Percentiles rank a stretch among this genome's conserved stretches.
phyloP scores from a whole-genome alignment of 2,329 filamentous ascomycete genomes.

The Purpureocillium lavendulum region DNA sequence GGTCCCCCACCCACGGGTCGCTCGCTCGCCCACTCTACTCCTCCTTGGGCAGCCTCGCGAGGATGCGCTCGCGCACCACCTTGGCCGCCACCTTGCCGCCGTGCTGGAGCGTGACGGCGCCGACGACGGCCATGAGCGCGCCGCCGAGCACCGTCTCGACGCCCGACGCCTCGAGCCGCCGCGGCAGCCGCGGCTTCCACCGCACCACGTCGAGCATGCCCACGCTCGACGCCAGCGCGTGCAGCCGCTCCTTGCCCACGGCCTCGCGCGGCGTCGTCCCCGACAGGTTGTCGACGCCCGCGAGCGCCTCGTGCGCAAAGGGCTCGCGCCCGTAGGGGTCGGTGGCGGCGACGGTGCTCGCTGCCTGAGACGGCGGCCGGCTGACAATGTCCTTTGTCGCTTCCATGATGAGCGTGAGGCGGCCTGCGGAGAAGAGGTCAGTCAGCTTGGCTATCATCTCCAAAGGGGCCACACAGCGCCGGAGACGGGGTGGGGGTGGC shows the following conservation, averaged over 20 bases:
- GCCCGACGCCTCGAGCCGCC: constrained; percentile 65
- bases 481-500: too few relatives aligned
- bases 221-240: constrained; percentile 58
- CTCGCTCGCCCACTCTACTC: background rate
- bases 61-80: constrained; percentile 67
- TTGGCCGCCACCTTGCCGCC: constrained; percentile 70
- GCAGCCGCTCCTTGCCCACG: constrained; percentile 57
- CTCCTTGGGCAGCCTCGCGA: constrained; percentile 30
- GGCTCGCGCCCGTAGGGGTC: constrained; percentile 52
- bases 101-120: constrained; percentile 81
- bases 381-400: constrained; percentile 28
- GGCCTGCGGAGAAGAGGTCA: constrained; percentile 14
- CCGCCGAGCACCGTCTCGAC: constrained; percentile 66
- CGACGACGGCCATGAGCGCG: constrained; percentile 76
- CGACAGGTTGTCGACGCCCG: constrained; percentile 66
- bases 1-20: too few relatives aligned
- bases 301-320: constrained; percentile 62
- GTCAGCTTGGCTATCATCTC: constrained; percentile 7
- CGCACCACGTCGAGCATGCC: constrained; percentile 69
- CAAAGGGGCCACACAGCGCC: too few relatives aligned
- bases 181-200: constrained; percentile 81
- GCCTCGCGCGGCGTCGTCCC: constrained; percentile 50
- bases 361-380: constrained; percentile 14
- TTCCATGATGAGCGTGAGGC: constrained; percentile 28
- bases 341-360: too few relatives aligned